These are phyloP conservation scores for Helicostylum pulchrum DNA, from an alignment of 192 early-diverging fungal genomes.

Conservation along the genomic window DNA sequence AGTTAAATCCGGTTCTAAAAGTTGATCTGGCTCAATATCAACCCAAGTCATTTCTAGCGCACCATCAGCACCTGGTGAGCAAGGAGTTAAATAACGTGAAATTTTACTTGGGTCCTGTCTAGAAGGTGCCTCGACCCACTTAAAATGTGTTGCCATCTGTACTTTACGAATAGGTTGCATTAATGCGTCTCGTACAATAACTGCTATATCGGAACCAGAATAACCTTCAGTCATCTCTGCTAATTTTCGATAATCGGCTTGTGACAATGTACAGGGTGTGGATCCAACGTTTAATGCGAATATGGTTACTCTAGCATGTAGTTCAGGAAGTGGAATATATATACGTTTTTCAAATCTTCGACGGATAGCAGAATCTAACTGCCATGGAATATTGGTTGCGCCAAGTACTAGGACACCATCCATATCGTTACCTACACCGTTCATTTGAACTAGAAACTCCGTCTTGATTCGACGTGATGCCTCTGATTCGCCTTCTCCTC, in stretches of 20 bases:
- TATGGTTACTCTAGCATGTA: conserved; percentile 83
- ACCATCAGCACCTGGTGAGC: conserved; percentile 86
- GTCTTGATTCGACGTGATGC: conserved; percentile 95
- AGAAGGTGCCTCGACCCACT: conserved; percentile 63
- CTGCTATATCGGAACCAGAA: conserved; percentile 94
- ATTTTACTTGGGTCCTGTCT: conserved; percentile 48
- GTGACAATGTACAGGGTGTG: conserved; percentile 78
- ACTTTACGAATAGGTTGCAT: conserved; percentile 98
- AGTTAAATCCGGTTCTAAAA: conserved; percentile 87
- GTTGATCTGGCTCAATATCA: conserved; percentile 72
- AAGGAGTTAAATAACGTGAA: conserved; percentile 76
- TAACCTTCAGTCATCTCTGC: conserved; percentile 85
- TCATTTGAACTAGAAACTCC: conserved; percentile 98
- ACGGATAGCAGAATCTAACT: conserved; percentile 89
- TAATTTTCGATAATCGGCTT: conserved; percentile 70
- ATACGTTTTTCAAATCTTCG: conserved; percentile 96
- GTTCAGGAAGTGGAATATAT: conserved; percentile 95
- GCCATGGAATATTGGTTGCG: conserved; percentile 98
- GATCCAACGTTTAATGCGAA: conserved; percentile 91
- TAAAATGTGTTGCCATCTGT: conserved; percentile 90
- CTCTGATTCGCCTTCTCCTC: conserved; percentile 97
- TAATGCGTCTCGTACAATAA: conserved; percentile 91
- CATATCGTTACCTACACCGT: conserved; percentile 95
- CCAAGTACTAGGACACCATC: conserved; percentile 93
- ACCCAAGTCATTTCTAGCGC: conserved; percentile 90